These are phyloP conservation scores for Aphanomyces euteiches DNA, from an alignment of 352 stramenopile species.

Conservation along the genomic window DNA sequence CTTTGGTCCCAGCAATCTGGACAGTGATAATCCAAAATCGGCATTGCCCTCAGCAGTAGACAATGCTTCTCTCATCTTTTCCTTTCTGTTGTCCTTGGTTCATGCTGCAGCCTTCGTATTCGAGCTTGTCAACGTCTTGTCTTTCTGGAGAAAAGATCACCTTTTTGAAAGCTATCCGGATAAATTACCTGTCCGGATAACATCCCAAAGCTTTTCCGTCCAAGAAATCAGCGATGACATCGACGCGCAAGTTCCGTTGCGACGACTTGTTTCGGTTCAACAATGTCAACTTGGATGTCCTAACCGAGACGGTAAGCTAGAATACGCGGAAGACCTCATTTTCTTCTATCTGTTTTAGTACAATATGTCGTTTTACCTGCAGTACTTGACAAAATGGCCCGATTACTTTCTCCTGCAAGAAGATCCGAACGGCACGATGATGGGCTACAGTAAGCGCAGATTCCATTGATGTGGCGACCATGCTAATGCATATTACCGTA, in stretches of 20 bases:
- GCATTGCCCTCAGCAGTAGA: too few species aligned
- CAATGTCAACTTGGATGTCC: constrained; percentile 97
- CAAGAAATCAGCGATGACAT: constrained; percentile 78
- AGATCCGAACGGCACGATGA: constrained; percentile 89
- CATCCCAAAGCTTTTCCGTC: too few species aligned
- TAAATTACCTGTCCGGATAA: too few species aligned
- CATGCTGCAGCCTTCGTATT: too few species aligned
- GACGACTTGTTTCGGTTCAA: constrained; percentile 98
- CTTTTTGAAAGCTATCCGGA: too few species aligned
- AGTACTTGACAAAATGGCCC: constrained; percentile 96
- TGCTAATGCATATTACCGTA: constrained; percentile 35
- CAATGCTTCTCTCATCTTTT: too few species aligned
- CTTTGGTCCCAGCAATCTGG: too few species aligned
- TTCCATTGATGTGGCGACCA: constrained; percentile 24
- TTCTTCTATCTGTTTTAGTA: constrained; percentile 54
- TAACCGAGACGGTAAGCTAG: constrained; percentile 88
- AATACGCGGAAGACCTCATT: constrained; percentile 8
- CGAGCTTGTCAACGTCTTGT: too few species aligned
- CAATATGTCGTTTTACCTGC: constrained; percentile 97
- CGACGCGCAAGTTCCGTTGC: constrained; percentile 93
- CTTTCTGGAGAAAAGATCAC: too few species aligned
- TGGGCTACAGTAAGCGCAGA: constrained; percentile 87
- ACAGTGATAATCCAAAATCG: too few species aligned
- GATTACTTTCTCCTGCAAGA: constrained; percentile 96
- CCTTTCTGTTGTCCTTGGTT: too few species aligned